Evolutionary conservation across 768 basidiomycete genomes (phyloP).

Genomic region (Tulasnella sp.): DNA sequence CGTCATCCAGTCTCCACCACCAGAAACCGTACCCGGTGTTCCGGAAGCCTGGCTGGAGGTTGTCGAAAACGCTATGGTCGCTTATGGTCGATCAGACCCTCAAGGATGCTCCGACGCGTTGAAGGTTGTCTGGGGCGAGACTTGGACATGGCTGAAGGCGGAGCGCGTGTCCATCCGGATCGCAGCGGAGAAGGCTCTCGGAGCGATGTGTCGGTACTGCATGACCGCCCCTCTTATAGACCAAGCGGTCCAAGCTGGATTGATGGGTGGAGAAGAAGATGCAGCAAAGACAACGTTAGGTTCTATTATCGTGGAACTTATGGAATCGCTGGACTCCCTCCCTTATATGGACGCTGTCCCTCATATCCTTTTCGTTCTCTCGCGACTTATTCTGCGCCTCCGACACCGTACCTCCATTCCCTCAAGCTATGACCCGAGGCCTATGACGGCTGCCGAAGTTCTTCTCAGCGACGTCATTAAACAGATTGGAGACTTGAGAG

Average conservation of each 20-base stretch:
- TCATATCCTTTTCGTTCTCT: slow-evolving; percentile 69
- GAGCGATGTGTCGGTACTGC: slow-evolving; percentile 58
- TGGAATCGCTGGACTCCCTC: slow-evolving; percentile 67
- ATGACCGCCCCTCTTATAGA: slow-evolving; percentile 62
- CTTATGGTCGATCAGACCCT: slow-evolving; percentile 53
- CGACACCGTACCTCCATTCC: slow-evolving; percentile 47
- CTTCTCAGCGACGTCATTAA: slow-evolving; percentile 66
- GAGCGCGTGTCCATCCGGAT: slow-evolving; percentile 57
- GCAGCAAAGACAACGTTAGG: slow-evolving; percentile 55
- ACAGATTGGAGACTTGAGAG: slow-evolving; percentile 68
- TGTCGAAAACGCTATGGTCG: slow-evolving; percentile 67
- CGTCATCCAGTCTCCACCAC: slow-evolving; percentile 64
- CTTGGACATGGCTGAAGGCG: slow-evolving; percentile 78
- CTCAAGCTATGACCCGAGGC: slow-evolving; percentile 34
- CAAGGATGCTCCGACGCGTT: slow-evolving; percentile 55
- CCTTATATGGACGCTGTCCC: slow-evolving; percentile 71
- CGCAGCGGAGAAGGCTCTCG: slow-evolving; percentile 60
- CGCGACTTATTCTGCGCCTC: slow-evolving; percentile 63
- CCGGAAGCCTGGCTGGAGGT: slow-evolving; percentile 76
- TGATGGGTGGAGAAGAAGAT: slow-evolving; percentile 45
- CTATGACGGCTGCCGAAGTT: slow-evolving; percentile 60
- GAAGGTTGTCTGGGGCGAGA: slow-evolving; percentile 63
- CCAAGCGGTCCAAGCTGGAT: slow-evolving; percentile 34
- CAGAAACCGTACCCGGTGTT: slow-evolving; percentile 62
- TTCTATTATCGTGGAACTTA: slow-evolving; percentile 59